Percentiles rank a stretch among this genome's conserved stretches.
These are phyloP conservation scores for Oxytropis ochrocephala DNA, from an alignment of 306 rosid genomes.

Conservation along the genomic window DNA sequence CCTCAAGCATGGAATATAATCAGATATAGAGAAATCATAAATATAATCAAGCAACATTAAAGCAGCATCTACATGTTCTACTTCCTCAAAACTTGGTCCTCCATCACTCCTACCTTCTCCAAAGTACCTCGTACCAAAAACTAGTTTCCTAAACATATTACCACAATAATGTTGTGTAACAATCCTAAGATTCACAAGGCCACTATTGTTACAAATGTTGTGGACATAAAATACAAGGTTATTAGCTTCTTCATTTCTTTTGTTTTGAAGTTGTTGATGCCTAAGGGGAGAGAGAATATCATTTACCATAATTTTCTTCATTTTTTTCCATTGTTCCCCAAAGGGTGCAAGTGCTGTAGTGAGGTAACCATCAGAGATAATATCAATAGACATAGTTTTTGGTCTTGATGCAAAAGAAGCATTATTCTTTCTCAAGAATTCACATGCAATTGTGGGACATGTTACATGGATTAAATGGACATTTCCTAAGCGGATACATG, in stretches of 20 bases:
- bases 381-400: background rate
- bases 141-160: constrained; percentile 20
- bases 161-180: constrained; percentile 25
- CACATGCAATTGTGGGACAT: constrained; percentile 16
- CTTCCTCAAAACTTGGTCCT: constrained; percentile 39
- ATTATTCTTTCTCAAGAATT: constrained; percentile 39
- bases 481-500: constrained; percentile 39
- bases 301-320: constrained; percentile 13
- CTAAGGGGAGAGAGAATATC: constrained; percentile 7
- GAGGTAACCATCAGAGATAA: constrained; percentile 12
- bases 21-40: constrained; percentile 27
- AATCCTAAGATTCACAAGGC: constrained; percentile 19
- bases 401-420: constrained; percentile 38
- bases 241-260: constrained; percentile 36
- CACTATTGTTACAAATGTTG: background rate
- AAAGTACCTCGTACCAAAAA: constrained; percentile 33
- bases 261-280: constrained; percentile 19
- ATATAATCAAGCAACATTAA: constrained; percentile 13
- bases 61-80: constrained; percentile 21
- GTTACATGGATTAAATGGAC: constrained; percentile 33
- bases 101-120: constrained; percentile 29
- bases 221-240: constrained; percentile 27
- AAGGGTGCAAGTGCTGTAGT: background rate
- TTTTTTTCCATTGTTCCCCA: constrained; percentile 31
- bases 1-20: constrained; percentile 35